These are phyloP conservation scores for Curvularia eragrostidis DNA, from an alignment of 2,329 filamentous ascomycete species.

Conservation along the genomic window DNA sequence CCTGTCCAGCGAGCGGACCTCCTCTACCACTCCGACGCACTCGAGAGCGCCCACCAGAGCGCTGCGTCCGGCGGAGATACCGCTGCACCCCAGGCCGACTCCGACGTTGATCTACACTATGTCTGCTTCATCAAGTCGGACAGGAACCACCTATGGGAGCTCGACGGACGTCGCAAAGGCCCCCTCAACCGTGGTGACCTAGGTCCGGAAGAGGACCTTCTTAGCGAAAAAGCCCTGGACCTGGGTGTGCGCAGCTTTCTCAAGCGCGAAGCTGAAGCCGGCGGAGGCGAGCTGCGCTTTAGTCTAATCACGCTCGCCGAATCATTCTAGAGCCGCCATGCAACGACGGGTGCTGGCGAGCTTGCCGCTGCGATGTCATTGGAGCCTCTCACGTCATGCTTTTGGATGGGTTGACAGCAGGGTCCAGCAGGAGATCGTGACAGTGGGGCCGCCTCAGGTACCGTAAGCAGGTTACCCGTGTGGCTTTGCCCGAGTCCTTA, in stretches of 20 bases:
- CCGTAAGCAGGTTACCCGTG: background rate
- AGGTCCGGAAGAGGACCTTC: constrained; percentile 55
- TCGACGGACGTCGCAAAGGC: constrained; percentile 77
- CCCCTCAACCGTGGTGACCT: constrained; percentile 68
- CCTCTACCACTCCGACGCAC: constrained; percentile 75
- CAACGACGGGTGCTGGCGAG: background rate
- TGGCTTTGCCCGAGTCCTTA: background rate
- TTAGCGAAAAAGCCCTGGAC: constrained; percentile 74
- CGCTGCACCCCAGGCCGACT: constrained; percentile 75
- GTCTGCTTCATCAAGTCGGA: constrained; percentile 87
- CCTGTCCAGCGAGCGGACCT: constrained; percentile 72
- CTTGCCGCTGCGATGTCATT: background rate
- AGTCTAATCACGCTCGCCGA: constrained; percentile 67
- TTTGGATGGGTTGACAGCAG: background rate
- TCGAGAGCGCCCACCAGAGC: constrained; percentile 79
- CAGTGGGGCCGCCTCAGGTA: background rate
- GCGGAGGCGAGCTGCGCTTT: constrained; percentile 67
- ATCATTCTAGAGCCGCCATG: constrained; percentile 51
- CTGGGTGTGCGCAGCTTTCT: constrained; percentile 70
- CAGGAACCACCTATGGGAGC: constrained; percentile 76
- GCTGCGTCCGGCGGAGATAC: constrained; percentile 83
- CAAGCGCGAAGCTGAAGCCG: constrained; percentile 61
- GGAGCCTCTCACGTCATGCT: constrained; percentile 1
- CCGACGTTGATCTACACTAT: constrained; percentile 90
- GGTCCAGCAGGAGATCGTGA: background rate